These are phyloP conservation scores for Hysterium pulicare DNA, from an alignment of 2,329 filamentous ascomycete genomes.

Conservation along the genomic window DNA sequence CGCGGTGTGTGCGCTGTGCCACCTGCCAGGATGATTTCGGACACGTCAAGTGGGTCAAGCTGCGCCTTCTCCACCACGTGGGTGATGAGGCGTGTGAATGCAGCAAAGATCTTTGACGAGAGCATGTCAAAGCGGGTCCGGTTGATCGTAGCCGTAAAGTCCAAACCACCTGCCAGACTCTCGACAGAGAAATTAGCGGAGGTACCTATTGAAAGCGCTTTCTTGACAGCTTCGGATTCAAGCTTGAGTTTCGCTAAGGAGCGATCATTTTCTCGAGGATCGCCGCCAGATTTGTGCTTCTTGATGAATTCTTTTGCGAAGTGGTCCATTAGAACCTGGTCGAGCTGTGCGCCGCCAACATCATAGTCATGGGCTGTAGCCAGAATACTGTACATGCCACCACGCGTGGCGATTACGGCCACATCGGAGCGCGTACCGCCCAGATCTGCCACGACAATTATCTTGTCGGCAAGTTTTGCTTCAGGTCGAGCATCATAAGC, in stretches of 20 bases:
- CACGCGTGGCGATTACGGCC: constrained; percentile 82
- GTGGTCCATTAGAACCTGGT: constrained; percentile 89
- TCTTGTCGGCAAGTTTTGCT: constrained; percentile 74
- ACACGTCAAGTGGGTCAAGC: constrained; percentile 86
- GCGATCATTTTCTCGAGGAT: constrained; percentile 77
- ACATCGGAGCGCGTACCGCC: constrained; percentile 92
- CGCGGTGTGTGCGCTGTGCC: constrained; percentile 92
- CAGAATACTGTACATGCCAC: constrained; percentile 93
- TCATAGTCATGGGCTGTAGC: constrained; percentile 96
- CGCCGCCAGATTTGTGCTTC: constrained; percentile 72
- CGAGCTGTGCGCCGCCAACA: constrained; percentile 78
- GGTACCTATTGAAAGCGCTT: constrained; percentile 80
- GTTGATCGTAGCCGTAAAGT: constrained; percentile 92
- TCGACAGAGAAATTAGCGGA: constrained; percentile 93
- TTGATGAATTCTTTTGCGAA: constrained; percentile 99
- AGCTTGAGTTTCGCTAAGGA: constrained; percentile 88
- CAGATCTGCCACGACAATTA: constrained; percentile 85
- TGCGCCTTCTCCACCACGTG: constrained; percentile 86
- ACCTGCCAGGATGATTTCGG: constrained; percentile 90
- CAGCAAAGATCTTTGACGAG: constrained; percentile 78
- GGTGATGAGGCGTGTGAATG: constrained; percentile 82
- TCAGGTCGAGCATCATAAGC: constrained; percentile 88
- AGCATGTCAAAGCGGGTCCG: constrained; percentile 88
- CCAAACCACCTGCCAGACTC: constrained; percentile 80
- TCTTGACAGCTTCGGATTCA: constrained; percentile 88